Base-by-base conservation (phyloP, 495 filamentous ascomycete genomes). In the Penicillium argentinense region DNA sequence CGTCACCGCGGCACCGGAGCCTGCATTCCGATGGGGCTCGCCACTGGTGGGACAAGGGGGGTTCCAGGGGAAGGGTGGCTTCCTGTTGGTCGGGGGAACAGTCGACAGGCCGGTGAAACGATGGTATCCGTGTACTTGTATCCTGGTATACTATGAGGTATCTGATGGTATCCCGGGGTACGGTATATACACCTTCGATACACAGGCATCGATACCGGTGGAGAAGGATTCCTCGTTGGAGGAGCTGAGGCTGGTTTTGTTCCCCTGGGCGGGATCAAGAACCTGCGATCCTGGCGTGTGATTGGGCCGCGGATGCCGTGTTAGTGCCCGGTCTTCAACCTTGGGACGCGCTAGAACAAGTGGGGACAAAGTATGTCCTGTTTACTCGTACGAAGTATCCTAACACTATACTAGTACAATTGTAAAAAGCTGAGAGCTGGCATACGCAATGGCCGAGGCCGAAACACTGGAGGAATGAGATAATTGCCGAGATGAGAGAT, bases 1-100 rank as follows among this genome's bases (percentile, higher is more conserved):
- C 66, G 61, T 65, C 68, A 59, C 60, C 66, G 66, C 64, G 66
- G 66, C 66, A 67, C 56, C 61, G 63, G 66, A 59, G 61, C 53
- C 40, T 56, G 54, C 55, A 50, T 69, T 66, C 68, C 66, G 68
- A 54, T 66, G 54, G 54, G 45, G 49, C 53, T 61, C 21, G 57
- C 57, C 57, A 57, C 57, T 43, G 29, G 48, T 45, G 53, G 40
- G 38, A 39, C 32, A 27, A 36, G 39, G 33, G 33, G 33, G 33
- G 33, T 16, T 18, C 9, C 34, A 37, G 32, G 24, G 9, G 22
- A 24, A 25, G 51, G 45, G 51, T 53, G 37, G 17, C 26, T 52
- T 60, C 59, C 59, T 30, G 53, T 62, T 62, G 45, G 59, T 46
- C 43, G 42, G 34, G 46, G 30, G 39, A 47, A 36, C 33, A 18